Conservation (phyloP, 257 asterid species). For the Fraxinus pennsylvanica region DNA sequence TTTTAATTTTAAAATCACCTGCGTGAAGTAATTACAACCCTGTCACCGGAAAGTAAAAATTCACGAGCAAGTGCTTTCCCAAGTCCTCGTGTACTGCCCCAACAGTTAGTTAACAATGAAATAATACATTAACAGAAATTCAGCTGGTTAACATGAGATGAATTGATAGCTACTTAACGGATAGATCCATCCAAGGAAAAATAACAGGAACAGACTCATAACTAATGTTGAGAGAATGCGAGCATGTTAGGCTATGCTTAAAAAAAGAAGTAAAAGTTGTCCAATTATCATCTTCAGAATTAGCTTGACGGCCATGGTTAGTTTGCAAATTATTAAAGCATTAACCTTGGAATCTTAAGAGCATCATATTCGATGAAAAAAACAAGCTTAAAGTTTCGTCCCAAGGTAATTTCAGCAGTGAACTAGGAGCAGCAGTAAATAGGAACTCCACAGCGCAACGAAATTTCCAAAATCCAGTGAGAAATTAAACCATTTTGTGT, state of each 20-base stretch:
- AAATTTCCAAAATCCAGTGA: not conserved
- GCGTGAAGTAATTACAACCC: conserved; percentile 83
- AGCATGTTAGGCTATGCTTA: not conserved
- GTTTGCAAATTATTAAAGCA: not conserved
- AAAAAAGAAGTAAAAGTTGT: not conserved
- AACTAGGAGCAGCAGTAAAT: not conserved
- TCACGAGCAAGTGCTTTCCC: conserved; percentile 99
- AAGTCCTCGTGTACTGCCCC: conserved; percentile 87
- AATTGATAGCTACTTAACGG: not conserved
- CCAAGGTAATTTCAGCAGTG: not conserved
- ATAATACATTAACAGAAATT: not conserved
- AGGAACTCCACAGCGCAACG: not conserved
- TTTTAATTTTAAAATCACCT: conserved; percentile 49
- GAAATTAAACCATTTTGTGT: not conserved
- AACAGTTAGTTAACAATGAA: conserved; percentile 28
- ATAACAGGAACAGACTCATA: not conserved
- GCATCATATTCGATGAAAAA: not conserved
- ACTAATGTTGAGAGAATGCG: not conserved
- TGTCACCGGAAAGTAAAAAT: conserved; percentile 92
- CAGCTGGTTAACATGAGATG: not conserved
- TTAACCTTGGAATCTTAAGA: not conserved
- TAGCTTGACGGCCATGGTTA: not conserved
- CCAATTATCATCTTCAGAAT: not conserved
- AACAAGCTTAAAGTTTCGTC: not conserved
- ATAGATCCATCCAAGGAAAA: not conserved